Evolutionary conservation across 139 green algal species (phyloP).

Genomic region (Eudorina sp.): DNA sequence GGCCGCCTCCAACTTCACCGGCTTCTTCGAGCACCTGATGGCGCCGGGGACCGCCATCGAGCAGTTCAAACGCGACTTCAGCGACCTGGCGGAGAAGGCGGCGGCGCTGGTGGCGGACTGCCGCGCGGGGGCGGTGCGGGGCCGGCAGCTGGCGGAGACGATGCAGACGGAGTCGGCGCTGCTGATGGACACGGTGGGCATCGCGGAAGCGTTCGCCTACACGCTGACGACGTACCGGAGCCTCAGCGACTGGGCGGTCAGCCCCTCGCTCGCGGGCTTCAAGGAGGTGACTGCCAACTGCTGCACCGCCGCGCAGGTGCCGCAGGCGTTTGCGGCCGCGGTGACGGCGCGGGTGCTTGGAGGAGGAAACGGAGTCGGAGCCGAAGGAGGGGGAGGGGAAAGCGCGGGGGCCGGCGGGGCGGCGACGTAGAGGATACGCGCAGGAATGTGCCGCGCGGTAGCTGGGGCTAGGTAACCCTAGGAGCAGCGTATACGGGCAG

Average conservation of each 20-base stretch:
- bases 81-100: constrained; percentile 5
- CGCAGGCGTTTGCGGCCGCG: background rate
- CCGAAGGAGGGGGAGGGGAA: too few relatives aligned
- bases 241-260: background rate
- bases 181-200: constrained; percentile 19
- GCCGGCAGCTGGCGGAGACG: background rate
- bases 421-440: too few relatives aligned
- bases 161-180: background rate
- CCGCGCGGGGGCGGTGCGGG: too few relatives aligned
- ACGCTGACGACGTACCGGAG: background rate
- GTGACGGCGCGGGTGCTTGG: constrained; percentile 20
- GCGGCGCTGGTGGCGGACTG: background rate
- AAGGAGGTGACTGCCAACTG: background rate
- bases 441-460: too few relatives aligned
- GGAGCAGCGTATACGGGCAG: too few relatives aligned
- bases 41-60: constrained; percentile 34
- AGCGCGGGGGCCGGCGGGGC: too few relatives aligned
- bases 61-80: constrained; percentile 26
- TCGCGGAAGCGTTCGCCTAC: constrained; percentile 24
- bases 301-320: background rate
- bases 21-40: constrained; percentile 60
- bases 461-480: too few relatives aligned
- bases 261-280: background rate
- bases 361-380: too few relatives aligned
- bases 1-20: constrained; percentile 53